Evolutionary conservation across 116 monocot genomes (phyloP).

Genomic region (Phalaenopsis hybrid): DNA sequence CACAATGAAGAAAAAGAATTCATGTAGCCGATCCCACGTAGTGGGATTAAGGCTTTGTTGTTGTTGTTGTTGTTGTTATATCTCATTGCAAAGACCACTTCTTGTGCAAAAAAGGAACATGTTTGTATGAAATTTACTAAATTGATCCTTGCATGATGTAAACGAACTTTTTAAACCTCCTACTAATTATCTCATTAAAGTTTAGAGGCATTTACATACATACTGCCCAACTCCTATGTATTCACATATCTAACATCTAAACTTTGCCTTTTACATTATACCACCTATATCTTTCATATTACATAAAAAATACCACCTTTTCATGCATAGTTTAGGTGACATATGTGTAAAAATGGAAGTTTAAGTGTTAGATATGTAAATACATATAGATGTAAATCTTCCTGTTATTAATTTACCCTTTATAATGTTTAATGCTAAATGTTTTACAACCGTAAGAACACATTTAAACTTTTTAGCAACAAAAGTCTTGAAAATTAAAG

Average conservation of each 20-base stretch:
- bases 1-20: no score
- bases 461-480: neutral
- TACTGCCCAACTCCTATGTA: no score
- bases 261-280: no score
- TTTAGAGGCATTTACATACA: neutral
- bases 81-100: neutral
- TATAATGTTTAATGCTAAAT: neutral
- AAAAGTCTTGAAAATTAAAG: neutral
- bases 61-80: neutral
- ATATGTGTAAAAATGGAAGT: no score
- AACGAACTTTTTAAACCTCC: neutral
- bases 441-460: neutral
- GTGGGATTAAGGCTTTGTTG: no score
- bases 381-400: no score
- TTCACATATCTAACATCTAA: no score
- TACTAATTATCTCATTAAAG: neutral
- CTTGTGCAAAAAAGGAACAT: neutral
- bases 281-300: no score
- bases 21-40: no score
- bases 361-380: no score
- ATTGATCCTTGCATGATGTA: conserved; percentile 5
- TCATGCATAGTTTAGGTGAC: no score
- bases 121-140: neutral
- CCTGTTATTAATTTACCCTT: neutral
- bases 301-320: no score